Evolutionary conservation across 257 asterid genomes (phyloP).

Genomic region (Prunella vulgaris): DNA sequence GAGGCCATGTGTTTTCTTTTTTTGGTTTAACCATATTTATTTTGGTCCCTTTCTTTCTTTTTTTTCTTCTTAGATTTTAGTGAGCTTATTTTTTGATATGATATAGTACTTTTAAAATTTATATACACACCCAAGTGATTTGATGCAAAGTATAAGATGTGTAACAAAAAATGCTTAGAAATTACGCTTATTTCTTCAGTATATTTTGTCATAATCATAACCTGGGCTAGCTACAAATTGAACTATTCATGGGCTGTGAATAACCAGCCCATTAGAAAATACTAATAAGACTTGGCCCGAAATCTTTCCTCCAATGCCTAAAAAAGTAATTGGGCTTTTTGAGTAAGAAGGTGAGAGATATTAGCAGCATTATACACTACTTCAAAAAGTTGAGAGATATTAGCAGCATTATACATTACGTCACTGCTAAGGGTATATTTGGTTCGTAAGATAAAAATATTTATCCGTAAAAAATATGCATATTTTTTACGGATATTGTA

Average conservation of each 20-base stretch:
- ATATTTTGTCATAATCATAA: not conserved
- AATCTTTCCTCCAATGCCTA: not conserved
- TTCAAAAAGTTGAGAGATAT: no score
- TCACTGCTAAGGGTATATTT: no score
- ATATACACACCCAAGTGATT: not conserved
- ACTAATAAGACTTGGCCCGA: not conserved
- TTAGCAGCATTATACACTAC: no score
- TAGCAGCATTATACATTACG: no score
- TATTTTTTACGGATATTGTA: no score
- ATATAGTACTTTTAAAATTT: no score
- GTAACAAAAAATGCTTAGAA: not conserved
- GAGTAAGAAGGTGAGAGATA: not conserved
- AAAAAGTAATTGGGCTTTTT: not conserved
- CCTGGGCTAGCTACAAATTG: not conserved
- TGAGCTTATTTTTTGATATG: not conserved
- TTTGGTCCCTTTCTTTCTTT: not conserved
- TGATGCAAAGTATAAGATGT: not conserved
- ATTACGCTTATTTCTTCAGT: no score
- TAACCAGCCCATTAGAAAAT: not conserved
- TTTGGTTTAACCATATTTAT: not conserved
- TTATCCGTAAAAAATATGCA: no score
- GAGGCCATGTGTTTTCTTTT: not conserved
- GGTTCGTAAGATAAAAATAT: no score
- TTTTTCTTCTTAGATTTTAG: not conserved
- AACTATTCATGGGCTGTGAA: not conserved